These are phyloP conservation scores for Aeminium ludgeri DNA, from an alignment of 495 filamentous ascomycete species.

Conservation along the genomic window DNA sequence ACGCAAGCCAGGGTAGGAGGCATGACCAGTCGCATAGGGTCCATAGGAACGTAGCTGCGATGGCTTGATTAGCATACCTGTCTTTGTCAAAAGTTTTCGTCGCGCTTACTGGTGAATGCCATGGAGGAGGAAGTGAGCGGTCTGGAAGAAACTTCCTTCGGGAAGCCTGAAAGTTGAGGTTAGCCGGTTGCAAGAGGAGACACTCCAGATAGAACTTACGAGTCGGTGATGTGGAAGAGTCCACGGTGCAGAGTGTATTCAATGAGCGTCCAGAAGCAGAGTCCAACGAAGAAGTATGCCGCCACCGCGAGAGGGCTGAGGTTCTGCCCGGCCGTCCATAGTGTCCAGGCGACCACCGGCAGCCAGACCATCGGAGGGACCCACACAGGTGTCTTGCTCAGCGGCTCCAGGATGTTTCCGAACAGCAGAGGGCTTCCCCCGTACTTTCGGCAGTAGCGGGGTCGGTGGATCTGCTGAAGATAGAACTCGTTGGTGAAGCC, in stretches of 20 bases:
- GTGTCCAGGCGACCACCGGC: conserved; percentile 61
- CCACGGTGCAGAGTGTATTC: conserved; percentile 86
- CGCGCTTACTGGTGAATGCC: conserved; percentile 61
- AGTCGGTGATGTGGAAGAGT: conserved; percentile 88
- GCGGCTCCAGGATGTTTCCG: conserved; percentile 91
- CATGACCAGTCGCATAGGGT: conserved; percentile 93
- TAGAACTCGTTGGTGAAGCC: conserved; percentile 90
- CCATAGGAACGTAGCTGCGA: conserved; percentile 74
- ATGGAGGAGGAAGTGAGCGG: conserved; percentile 83
- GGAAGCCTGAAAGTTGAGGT: conserved; percentile 36
- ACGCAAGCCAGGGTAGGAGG: conserved; percentile 49
- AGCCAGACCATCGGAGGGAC: conserved; percentile 72
- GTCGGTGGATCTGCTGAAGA: conserved; percentile 86
- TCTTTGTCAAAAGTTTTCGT: too few species aligned
- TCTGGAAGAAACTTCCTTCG: conserved; percentile 78
- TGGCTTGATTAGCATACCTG: too few species aligned
- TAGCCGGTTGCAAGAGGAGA: too few species aligned
- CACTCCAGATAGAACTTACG: conserved; percentile 11
- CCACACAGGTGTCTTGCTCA: conserved; percentile 90
- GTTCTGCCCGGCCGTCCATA: conserved; percentile 46
- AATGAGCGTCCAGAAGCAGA: conserved; percentile 71
- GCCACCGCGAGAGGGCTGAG: conserved; percentile 30
- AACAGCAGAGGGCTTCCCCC: conserved; percentile 87
- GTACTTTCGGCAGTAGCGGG: conserved; percentile 72
- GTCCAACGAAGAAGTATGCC: conserved; percentile 44